These are phyloP conservation scores for Teunomyces funiuensis DNA, from an alignment of 805 yeast genomes.

Conservation along the genomic window DNA sequence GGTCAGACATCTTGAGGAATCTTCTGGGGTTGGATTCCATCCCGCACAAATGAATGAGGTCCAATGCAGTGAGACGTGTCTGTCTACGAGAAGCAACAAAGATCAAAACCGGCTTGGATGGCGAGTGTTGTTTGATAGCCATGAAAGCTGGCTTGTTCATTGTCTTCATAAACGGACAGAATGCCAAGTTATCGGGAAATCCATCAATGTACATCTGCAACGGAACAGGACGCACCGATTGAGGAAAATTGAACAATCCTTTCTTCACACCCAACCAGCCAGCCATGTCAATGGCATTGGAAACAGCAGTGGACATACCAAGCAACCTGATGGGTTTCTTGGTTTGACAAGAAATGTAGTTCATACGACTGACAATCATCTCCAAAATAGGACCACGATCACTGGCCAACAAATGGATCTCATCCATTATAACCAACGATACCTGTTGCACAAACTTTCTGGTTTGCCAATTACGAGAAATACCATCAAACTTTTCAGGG, in stretches of 20 bases:
- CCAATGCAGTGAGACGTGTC: constrained; percentile 77
- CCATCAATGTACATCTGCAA: constrained; percentile 86
- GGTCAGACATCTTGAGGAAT: constrained; percentile 64
- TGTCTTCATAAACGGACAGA: constrained; percentile 81
- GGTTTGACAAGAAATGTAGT: constrained; percentile 62
- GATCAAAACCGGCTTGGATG: constrained; percentile 78
- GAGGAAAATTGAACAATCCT: constrained; percentile 79
- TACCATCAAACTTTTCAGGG: constrained; percentile 86
- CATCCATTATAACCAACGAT: constrained; percentile 80
- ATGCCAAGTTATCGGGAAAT: constrained; percentile 76
- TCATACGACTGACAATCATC: constrained; percentile 88
- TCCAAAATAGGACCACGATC: constrained; percentile 86
- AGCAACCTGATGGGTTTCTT: constrained; percentile 61
- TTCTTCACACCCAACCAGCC: constrained; percentile 76
- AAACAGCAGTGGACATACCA: constrained; percentile 84
- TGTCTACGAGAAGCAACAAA: constrained; percentile 84
- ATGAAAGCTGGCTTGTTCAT: constrained; percentile 89
- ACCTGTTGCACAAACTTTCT: constrained; percentile 73
- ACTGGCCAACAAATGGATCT: constrained; percentile 78
- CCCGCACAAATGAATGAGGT: constrained; percentile 75
- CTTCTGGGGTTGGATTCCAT: constrained; percentile 74
- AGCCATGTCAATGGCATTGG: constrained; percentile 84
- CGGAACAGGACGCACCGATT: constrained; percentile 82
- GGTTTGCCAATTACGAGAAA: constrained; percentile 82
- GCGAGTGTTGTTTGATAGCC: constrained; percentile 91